These are phyloP conservation scores for Mycena sp. DNA, from an alignment of 1,284 basidiomycete genomes.

Conservation along the genomic window DNA sequence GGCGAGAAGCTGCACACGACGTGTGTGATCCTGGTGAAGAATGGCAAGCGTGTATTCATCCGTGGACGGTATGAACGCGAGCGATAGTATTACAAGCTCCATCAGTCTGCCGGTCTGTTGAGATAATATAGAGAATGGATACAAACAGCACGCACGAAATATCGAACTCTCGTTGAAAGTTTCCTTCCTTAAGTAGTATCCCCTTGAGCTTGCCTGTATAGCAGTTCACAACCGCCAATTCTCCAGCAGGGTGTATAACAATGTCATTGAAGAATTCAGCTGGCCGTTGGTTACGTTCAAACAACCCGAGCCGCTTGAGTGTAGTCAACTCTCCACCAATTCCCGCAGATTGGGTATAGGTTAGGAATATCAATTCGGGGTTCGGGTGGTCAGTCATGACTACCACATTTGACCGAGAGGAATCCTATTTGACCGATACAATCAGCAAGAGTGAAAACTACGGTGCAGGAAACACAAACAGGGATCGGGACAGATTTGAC, in stretches of 20 bases:
- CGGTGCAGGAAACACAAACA: constrained; percentile 47
- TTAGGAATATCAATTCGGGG: constrained; percentile 70
- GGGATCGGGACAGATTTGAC: constrained; percentile 62
- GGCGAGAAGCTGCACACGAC: constrained; percentile 66
- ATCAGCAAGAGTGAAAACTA: constrained; percentile 6
- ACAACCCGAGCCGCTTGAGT: constrained; percentile 57
- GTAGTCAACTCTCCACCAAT: constrained; percentile 49
- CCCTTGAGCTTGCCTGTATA: constrained; percentile 77
- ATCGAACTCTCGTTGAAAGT: constrained; percentile 66
- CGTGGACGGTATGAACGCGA: constrained; percentile 68
- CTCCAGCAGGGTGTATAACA: constrained; percentile 67
- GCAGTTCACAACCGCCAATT: constrained; percentile 67
- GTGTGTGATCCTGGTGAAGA: constrained; percentile 72
- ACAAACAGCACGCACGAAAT: constrained; percentile 59
- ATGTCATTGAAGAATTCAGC: constrained; percentile 77
- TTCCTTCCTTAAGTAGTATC: constrained; percentile 61
- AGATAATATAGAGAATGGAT: background rate
- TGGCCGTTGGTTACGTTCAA: constrained; percentile 62
- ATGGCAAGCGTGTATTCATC: constrained; percentile 71
- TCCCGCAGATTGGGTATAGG: constrained; percentile 51
- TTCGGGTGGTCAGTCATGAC: constrained; percentile 79
- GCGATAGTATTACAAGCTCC: constrained; percentile 78
- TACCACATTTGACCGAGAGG: constrained; percentile 60
- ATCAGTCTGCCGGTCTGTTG: constrained; percentile 60
- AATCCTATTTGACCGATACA: constrained; percentile 45